Percentiles rank a stretch among this genome's conserved stretches.
Conservation (phyloP, 305 asterid genomes). For the Fraxinus albicans region DNA sequence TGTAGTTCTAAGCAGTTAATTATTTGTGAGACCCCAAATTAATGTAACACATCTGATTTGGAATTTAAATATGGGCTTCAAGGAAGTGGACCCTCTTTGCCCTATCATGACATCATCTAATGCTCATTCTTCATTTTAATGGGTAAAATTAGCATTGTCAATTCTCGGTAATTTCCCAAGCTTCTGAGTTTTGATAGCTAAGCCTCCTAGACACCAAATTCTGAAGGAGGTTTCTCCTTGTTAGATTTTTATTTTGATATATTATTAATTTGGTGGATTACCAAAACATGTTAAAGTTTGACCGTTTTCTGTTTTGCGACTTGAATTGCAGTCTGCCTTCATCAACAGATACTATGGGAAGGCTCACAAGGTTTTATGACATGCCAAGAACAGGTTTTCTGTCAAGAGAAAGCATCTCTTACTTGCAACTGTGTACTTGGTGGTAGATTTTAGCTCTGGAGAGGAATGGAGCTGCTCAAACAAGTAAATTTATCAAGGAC, state of each 20-base stretch:
- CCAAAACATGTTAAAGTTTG: background rate
- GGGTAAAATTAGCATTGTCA: background rate
- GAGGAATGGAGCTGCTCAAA: background rate
- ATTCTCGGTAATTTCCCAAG: background rate
- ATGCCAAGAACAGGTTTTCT: background rate
- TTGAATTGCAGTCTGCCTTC: conserved; percentile 55
- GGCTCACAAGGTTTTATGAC: conserved; percentile 55
- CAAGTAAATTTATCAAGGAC: background rate
- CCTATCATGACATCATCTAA: background rate
- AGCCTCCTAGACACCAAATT: background rate
- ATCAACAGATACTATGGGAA: conserved; percentile 80
- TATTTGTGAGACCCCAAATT: background rate
- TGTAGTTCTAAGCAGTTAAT: background rate
- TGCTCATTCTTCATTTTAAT: background rate
- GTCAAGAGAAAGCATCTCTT: background rate
- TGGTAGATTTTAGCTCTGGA: conserved; percentile 6
- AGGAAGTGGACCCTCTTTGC: background rate
- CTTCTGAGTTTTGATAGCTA: background rate
- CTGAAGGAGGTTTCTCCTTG: background rate
- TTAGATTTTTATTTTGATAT: background rate
- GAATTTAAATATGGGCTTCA: background rate
- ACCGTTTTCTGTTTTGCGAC: background rate
- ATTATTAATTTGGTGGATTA: background rate
- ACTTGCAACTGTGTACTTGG: background rate
- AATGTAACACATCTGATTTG: background rate